phyloP scores from a whole-genome alignment of 805 yeast species.

The Suhomyces tanzawaensis region DNA sequence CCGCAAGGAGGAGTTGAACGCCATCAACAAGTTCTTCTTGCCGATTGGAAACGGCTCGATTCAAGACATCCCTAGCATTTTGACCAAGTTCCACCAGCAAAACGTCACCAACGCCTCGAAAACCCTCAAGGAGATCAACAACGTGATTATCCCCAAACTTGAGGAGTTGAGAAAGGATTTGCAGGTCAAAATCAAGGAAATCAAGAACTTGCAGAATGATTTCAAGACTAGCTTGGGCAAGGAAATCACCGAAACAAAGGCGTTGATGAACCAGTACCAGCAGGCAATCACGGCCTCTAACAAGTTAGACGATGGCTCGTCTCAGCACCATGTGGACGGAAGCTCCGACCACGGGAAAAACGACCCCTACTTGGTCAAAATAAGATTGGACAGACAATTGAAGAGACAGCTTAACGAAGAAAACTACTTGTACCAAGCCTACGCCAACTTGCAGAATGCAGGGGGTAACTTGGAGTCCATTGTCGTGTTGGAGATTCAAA shows the following conservation, averaged over 20 bases:
- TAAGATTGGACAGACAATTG: slow-evolving; percentile 71
- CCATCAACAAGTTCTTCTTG: slow-evolving; percentile 55
- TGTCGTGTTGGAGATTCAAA: slow-evolving; percentile 83
- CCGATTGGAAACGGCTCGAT: slow-evolving; percentile 79
- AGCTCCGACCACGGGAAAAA: slow-evolving; percentile 42
- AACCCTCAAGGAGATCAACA: slow-evolving; percentile 50
- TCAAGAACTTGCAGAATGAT: slow-evolving; percentile 76
- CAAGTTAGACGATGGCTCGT: slow-evolving; percentile 30
- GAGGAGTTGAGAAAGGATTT: slow-evolving; percentile 68
- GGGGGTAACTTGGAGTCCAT: slow-evolving; percentile 85
- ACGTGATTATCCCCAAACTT: slow-evolving; percentile 50
- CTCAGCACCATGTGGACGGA: slow-evolving; percentile 21
- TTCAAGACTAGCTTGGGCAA: slow-evolving; percentile 72
- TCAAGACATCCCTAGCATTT: slow-evolving; percentile 73
- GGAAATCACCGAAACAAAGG: slow-evolving; percentile 46
- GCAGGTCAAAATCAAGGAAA: slow-evolving; percentile 81
- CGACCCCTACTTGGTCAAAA: slow-evolving; percentile 81
- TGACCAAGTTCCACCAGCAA: slow-evolving; percentile 50
- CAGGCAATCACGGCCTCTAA: slow-evolving; percentile 67
- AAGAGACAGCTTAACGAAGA: slow-evolving; percentile 79
- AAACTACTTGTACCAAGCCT: slow-evolving; percentile 84
- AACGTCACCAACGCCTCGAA: slow-evolving; percentile 35
- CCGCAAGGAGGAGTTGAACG: slow-evolving; percentile 29
- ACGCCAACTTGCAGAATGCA: slow-evolving; percentile 77
- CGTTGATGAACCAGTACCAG: slow-evolving; percentile 45